Evolutionary conservation across 1,139 yeast species (phyloP).

Genomic region (Suhomyces anneliseae): DNA sequence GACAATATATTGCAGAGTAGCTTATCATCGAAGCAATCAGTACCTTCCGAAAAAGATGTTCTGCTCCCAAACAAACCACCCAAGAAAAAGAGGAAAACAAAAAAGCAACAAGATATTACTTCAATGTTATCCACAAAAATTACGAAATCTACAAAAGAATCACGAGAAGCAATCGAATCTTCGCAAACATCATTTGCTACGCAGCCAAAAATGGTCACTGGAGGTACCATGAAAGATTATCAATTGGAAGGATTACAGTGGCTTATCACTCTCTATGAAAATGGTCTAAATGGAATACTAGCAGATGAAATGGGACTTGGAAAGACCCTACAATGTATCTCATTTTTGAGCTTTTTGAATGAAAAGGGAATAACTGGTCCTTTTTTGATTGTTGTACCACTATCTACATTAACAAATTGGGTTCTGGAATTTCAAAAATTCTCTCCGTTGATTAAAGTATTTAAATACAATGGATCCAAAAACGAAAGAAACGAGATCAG

Average conservation of each 20-base stretch:
- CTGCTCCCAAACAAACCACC: conserved; percentile 8
- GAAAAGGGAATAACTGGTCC: conserved; percentile 86
- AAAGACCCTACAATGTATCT: conserved; percentile 83
- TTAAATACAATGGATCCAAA: conserved; percentile 68
- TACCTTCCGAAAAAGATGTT: conserved; percentile 11
- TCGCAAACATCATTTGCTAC: conserved; percentile 18
- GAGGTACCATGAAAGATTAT: conserved; percentile 73
- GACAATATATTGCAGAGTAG: conserved; percentile 63
- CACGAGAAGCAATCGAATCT: conserved; percentile 25
- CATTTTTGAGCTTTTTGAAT: conserved; percentile 70
- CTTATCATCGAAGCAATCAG: conserved; percentile 22
- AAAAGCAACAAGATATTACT: conserved; percentile 22
- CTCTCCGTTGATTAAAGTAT: conserved; percentile 67
- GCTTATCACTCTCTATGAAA: conserved; percentile 84
- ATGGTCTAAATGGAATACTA: conserved; percentile 89
- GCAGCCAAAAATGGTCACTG: conserved; percentile 69
- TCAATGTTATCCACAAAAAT: conserved; percentile 24
- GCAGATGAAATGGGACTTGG: conserved; percentile 99
- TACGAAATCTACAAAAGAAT: conserved; percentile 22
- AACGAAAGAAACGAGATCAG: conserved; percentile 45
- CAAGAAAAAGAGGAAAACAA: conserved; percentile 17
- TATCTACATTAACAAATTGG: conserved; percentile 90
- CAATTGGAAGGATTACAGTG: conserved; percentile 91
- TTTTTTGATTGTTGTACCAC: conserved; percentile 81
- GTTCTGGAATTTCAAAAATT: conserved; percentile 64